Base-by-base conservation (phyloP, 257 asterid species). In the Nicotiana tomentosiformis region DNA sequence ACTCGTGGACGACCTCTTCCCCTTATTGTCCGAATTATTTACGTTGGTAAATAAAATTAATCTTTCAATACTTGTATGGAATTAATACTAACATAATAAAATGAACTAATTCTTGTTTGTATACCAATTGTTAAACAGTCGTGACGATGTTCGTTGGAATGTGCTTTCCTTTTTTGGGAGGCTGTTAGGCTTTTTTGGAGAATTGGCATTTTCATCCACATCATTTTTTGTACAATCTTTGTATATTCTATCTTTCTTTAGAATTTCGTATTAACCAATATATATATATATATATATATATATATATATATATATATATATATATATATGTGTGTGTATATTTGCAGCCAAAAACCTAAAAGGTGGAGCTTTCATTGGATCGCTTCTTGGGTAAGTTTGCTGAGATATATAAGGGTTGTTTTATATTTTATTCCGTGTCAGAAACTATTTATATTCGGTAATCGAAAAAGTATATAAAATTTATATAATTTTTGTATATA, bases 121-220 rank as follows among this genome's bases (percentile, higher is more conserved):
- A 2, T 61, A 2, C 6, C 16, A 7, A 64, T 62, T 49, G 69
- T 68, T 14, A 39, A 68, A 85, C 89, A 90, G 93, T 56, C 30
- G 2, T 83, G 14, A 90, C 91, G 12, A 86, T 81, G 23, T 74
- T 87, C 15, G 0, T 87, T n/a, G 93, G 67, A 29, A 30, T 88
- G 4, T 26, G 74, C 37, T 55, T 88, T 33, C 93, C n/a, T 90
- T 88, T 80, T 90, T 88, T n/a, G 93, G 89, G 70, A 91, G 90
- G 58, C 53, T 90, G 15, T 78, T 88, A 12, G 91, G 91, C 0
- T 90, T 90, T 81, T 87, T 90, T 57, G 93, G 93, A 3, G 93
- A 91, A 30, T 77, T 90, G 8, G 86, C 90, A 5, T 90, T 87
- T 55, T 26, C 91, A 15, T 66, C 82, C n/a, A 85, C 87, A 8